phyloP scores from a whole-genome alignment of 345 rosid species.

The Arabidopsis arenosa region DNA sequence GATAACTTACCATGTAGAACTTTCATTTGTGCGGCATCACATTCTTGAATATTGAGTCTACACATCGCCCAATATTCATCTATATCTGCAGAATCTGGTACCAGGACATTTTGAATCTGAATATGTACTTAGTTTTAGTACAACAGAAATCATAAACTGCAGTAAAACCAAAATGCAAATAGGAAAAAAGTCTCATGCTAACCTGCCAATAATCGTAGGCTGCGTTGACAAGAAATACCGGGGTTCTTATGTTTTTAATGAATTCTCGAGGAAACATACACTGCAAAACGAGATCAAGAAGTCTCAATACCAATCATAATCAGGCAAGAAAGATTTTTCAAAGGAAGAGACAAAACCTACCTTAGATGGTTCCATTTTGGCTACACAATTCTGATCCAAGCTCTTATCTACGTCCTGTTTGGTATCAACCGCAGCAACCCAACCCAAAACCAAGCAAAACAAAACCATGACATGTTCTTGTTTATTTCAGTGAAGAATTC shows the following conservation, averaged over 20 bases:
- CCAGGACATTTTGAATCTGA: conserved; percentile 69
- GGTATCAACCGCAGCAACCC: conserved; percentile 21
- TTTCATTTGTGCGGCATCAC: conserved; percentile 62
- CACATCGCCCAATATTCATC: conserved; percentile 62
- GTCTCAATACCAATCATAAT: conserved; percentile 16
- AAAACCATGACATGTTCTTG: background rate
- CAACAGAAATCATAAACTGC: conserved; percentile 16
- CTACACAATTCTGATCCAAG: conserved; percentile 54
- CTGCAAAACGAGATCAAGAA: conserved; percentile 45
- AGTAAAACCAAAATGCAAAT: conserved; percentile 14
- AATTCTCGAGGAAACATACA: conserved; percentile 72
- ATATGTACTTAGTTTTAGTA: conserved; percentile 41
- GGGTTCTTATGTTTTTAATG: conserved; percentile 60
- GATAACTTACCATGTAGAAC: conserved; percentile 60
- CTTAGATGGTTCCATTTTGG: conserved; percentile 52
- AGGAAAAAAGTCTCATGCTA: conserved; percentile 5
- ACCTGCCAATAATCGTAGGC: conserved; percentile 98
- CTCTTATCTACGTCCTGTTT: conserved; percentile 68
- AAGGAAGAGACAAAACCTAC: conserved; percentile 44
- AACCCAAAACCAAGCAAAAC: background rate
- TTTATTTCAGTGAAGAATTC: background rate
- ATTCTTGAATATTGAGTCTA: conserved; percentile 59
- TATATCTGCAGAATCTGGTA: conserved; percentile 64
- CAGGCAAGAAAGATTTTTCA: background rate
- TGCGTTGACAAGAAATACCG: conserved; percentile 75